phyloP scores from a whole-genome alignment of 2,329 filamentous ascomycete species.

The Paracamarosporium sp. region DNA sequence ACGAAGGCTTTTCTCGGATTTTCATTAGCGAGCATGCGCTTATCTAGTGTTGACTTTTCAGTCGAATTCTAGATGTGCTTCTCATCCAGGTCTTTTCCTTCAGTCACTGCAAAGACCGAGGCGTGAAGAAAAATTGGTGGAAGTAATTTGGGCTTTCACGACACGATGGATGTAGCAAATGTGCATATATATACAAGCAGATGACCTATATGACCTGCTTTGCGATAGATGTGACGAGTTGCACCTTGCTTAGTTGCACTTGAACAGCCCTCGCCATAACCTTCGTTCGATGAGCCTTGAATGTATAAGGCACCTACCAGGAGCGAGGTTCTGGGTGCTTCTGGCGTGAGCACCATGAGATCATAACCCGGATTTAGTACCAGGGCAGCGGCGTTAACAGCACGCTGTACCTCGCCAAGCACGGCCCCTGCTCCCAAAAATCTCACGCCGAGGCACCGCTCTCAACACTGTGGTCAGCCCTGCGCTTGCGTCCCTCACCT shows the following conservation, averaged over 20 bases:
- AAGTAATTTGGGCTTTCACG: neutral
- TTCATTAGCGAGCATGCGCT: no score
- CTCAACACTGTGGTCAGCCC: neutral
- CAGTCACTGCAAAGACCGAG: neutral
- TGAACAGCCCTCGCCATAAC: no score
- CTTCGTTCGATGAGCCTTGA: no score
- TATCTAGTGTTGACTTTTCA: neutral
- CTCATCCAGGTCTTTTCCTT: neutral
- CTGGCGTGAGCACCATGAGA: neutral
- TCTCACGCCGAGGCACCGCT: neutral
- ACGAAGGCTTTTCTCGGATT: no score
- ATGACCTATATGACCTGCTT: no score
- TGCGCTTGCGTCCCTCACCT: neutral
- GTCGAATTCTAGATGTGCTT: neutral
- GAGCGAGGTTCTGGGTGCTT: neutral
- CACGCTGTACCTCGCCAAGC: no score
- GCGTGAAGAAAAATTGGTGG: neutral
- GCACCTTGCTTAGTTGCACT: no score
- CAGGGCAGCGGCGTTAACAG: neutral
- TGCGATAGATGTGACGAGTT: no score
- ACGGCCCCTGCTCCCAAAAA: neutral
- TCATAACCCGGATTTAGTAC: conserved; percentile 1
- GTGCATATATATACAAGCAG: neutral
- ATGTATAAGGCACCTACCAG: neutral
- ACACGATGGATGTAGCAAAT: neutral